Conservation (phyloP, 371 early-diverging fungal genomes). For the Apophysomyces variabilis region DNA sequence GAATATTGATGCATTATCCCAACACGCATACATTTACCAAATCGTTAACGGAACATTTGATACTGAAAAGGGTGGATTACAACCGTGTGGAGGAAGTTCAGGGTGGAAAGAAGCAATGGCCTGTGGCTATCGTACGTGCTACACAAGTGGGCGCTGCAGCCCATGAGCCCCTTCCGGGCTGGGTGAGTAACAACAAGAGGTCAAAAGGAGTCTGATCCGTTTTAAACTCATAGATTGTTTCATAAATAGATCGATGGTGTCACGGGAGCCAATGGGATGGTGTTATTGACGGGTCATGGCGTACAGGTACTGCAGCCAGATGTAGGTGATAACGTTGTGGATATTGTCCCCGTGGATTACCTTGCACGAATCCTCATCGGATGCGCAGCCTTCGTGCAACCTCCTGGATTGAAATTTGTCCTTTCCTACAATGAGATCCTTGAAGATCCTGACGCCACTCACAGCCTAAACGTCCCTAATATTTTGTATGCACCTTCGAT, state of each 20-base stretch:
- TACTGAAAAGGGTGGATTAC: conserved; percentile 57
- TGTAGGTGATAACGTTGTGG: conserved; percentile 40
- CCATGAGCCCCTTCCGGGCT: conserved; percentile 63
- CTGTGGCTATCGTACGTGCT: conserved; percentile 64
- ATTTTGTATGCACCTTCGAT: conserved; percentile 44
- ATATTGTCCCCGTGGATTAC: conserved; percentile 65
- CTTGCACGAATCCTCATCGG: conserved; percentile 40
- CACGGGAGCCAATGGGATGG: conserved; percentile 55
- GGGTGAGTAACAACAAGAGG: conserved; percentile 45
- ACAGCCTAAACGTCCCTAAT: conserved; percentile 33
- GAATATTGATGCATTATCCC: conserved; percentile 52
- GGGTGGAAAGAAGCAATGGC: conserved; percentile 54
- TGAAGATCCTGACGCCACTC: conserved; percentile 22
- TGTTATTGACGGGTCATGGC: conserved; percentile 47
- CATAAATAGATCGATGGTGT: conserved; percentile 54
- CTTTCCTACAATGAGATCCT: conserved; percentile 51
- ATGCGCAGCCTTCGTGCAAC: conserved; percentile 31
- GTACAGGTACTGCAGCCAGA: conserved; percentile 44
- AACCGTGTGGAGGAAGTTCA: conserved; percentile 56
- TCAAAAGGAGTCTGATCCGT: conserved; percentile 3
- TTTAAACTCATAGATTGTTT: too few relatives aligned
- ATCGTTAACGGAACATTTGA: conserved; percentile 61
- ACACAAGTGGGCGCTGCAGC: conserved; percentile 62
- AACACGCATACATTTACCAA: conserved; percentile 70
- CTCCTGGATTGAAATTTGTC: conserved; percentile 43